Conservation (phyloP, 371 early-diverging fungal species). For the Capniomyces stellatus region DNA sequence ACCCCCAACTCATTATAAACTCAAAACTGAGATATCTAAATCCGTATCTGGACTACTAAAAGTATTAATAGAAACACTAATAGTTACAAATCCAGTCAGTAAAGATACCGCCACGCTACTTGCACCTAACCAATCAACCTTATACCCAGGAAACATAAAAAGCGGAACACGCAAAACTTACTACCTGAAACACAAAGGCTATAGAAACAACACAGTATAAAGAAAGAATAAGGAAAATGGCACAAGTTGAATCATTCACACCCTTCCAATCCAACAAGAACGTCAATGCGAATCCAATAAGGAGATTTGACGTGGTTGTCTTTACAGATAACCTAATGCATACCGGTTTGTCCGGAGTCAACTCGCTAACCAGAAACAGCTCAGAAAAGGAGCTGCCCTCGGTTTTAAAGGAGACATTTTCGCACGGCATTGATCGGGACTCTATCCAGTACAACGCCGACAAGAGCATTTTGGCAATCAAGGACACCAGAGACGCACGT, state of each 20-base stretch:
- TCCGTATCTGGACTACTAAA: too few relatives aligned
- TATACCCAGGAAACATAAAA: too few relatives aligned
- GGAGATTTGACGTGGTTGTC: background rate
- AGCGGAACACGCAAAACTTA: too few relatives aligned
- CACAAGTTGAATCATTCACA: background rate
- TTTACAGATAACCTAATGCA: conserved; percentile 3
- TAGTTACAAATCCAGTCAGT: too few relatives aligned
- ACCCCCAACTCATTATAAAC: too few relatives aligned
- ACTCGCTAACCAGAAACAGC: background rate
- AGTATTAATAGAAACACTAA: too few relatives aligned
- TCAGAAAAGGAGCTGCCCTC: background rate
- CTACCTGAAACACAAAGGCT: too few relatives aligned
- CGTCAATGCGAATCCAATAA: background rate
- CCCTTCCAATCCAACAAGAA: background rate
- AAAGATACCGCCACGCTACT: too few relatives aligned
- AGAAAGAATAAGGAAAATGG: too few relatives aligned
- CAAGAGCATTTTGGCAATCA: background rate
- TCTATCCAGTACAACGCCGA: background rate
- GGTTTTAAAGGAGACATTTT: background rate
- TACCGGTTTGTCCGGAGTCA: background rate
- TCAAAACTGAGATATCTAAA: too few relatives aligned
- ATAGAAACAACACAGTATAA: too few relatives aligned
- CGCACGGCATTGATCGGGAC: background rate
- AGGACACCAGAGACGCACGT: conserved; percentile 1
- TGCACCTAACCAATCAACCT: too few relatives aligned